These are phyloP conservation scores for Sphenostylis stenocarpa DNA, from an alignment of 306 rosid species.

Conservation along the genomic window DNA sequence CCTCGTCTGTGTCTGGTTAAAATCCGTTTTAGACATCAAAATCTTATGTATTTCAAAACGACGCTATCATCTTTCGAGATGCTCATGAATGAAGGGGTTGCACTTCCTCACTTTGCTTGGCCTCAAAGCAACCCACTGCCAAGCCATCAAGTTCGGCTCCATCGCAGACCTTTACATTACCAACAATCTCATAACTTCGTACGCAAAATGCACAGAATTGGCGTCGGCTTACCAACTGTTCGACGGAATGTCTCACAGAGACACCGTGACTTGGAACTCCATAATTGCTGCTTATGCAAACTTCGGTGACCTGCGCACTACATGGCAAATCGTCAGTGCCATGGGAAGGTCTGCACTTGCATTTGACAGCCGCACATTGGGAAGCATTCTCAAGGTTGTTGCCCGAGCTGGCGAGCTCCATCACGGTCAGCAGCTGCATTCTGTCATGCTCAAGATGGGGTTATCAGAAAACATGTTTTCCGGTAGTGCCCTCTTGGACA, in stretches of 20 bases:
- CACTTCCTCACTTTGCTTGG: constrained; percentile 42
- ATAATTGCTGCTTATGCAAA: constrained; percentile 54
- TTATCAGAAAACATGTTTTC: constrained; percentile 48
- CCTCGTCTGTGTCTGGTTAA: background rate
- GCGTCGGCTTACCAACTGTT: constrained; percentile 53
- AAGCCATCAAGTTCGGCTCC: constrained; percentile 59
- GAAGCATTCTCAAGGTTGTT: constrained; percentile 70
- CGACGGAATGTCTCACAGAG: constrained; percentile 62
- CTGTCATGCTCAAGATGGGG: constrained; percentile 61
- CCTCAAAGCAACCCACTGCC: constrained; percentile 51
- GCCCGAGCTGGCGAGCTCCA: constrained; percentile 37
- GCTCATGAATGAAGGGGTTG: constrained; percentile 50
- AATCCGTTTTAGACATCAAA: background rate
- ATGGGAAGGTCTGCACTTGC: constrained; percentile 55
- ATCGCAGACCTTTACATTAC: constrained; percentile 49
- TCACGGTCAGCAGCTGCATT: constrained; percentile 68
- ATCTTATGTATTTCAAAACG: background rate
- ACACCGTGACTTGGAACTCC: constrained; percentile 84
- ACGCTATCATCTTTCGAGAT: background rate
- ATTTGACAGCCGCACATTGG: constrained; percentile 65
- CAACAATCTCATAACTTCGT: constrained; percentile 58
- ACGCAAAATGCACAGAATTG: constrained; percentile 40
- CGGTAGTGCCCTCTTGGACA: constrained; percentile 76
- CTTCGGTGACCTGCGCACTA: constrained; percentile 35
- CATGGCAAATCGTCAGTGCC: constrained; percentile 44